Evolutionary conservation across 2,329 filamentous ascomycete genomes (phyloP), one percentile per base, ranked within the genome.

Genomic region (Exophiala bonariae): DNA sequence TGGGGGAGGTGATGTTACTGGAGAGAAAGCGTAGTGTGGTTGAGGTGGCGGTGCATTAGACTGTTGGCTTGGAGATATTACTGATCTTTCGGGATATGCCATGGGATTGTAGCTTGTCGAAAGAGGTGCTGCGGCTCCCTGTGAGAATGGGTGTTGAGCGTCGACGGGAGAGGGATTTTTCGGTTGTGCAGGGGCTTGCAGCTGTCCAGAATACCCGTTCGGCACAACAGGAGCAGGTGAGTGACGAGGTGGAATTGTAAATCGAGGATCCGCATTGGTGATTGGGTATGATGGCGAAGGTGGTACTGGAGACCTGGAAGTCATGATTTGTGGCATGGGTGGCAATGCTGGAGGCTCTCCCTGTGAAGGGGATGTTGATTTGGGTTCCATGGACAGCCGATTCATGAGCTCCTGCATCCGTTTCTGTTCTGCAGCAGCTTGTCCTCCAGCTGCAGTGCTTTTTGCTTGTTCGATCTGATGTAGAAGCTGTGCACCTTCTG

Each of bases 331-430:
- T 23, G 62, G 57, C 14, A 68, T 52, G 19, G 60, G 60, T 54
- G 64, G 61, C 28, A 57, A 39, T 17, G 61, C 67, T n/a, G 71
- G 66, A 17, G 68, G 61, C n/a, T 70, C 61, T 31, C 76, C 67
- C 37, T 72, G 70, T 46, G 64, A 68, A 2, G 76, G 65, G 47
- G 71, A 69, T 11, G 67, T 63, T 16, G 65, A 69, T 37, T 79
- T 66, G 6, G 69, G 70, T 45, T 92, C 89, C 71, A 96, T 86
- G 1, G 90, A 91, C 83, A 97, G 92, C 44, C 91, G 83, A 63
- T 96, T 91, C 93, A 99, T 97, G 32, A 99, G 74, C 33, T 87
- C 87, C 47, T 88, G 83, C 46, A 99, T 72, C 45, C 92, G 82
- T 61, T 95, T 89, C 47, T 89, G 85, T 65, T 97, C 92, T 42